Base-by-base conservation (phyloP, 257 asterid species). In the Solanum virginianum region DNA sequence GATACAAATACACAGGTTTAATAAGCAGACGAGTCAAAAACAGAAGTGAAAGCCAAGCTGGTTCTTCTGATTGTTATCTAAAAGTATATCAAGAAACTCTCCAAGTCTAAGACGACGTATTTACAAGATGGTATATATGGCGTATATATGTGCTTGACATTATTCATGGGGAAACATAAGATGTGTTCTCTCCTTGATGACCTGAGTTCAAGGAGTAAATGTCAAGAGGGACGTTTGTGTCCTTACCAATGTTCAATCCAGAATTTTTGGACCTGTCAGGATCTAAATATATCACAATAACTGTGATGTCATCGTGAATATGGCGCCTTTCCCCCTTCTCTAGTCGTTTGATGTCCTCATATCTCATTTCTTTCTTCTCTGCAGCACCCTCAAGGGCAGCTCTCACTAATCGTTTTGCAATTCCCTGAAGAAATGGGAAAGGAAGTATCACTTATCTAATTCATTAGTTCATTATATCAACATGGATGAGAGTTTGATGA, bases 371-470 rank as follows among this genome's bases (percentile, higher is more conserved):
- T 59, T 84, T 81, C 83, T 89, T 89, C 86, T 88, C 88, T 36
- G 90, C 90, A 41, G 89, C 92, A 63, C 66, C 92, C 54, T 82
- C 85, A 49, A 89, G 86, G 17, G 92, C 92, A 69, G 92, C 90
- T 79, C 86, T 85, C 57, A 86, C 92, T 83, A 89, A 66, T 32
- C 87, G 86, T 88, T 88, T 89, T 16, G 92, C 92, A 22, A 89
- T 89, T 16, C 92, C 92, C 92, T 89, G 86, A 26, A 80, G 54
- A 59, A 16, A 89, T 47, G 39, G 18, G 45, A 32, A 12, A 80
- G n/a, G 43, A 36, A 59, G 20, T 39, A 39, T 20, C 43, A 80
- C 22, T 59, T 39, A 41, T 81, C 75, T 16, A 49, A 51, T 51
- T 49, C 82, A 8, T 51, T 15, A 77, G 82, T 77, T 24, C 14